Evolutionary conservation across 1,284 basidiomycete species (phyloP), one percentile per base, ranked within the genome.

Genomic region (Apiotrichum domesticum): DNA sequence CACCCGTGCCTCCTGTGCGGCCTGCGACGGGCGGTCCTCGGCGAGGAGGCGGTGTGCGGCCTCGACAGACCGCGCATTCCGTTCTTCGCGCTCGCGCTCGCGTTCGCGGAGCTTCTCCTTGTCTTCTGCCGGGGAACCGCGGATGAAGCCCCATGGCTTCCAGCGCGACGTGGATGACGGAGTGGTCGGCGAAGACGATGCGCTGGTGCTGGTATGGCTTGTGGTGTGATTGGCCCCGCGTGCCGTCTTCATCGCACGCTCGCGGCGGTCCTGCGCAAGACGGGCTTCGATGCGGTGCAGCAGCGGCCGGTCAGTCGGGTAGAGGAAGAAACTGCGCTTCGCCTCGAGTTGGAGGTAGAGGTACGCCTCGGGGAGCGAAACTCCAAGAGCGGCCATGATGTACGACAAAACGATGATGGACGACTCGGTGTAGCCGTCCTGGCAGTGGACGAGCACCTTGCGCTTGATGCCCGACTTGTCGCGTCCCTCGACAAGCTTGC

Each of bases 321-420:
- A 97, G 51, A 98, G 89, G 67, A 96, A 98, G 80, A 98, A 98
- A n/a, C 78, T 79, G 39, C 82, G 74, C 35, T 79, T 71, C 42
- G 77, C 73, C 3, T 73, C 71, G 80, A 87, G 62, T 84, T 83
- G 82, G 70, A 78, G 83, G 78, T 81, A 87, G 82, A 79, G 81
- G 81, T 73, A 98, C 14, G 93, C 94, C 69, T 94, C 90, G 4
- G 93, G 88, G 10, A 97, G 81, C 47, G 80, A 73, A 35, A 73
- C 86, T 68, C 64, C 80, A 72, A 75, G 84, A 49, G 87, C 79
- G 41, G 86, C 85, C 94, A 98, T 98, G 63, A 97, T 79, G 65
- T 95, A 84, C 63, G 85, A 84, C 47, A 98, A 80, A 13, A 91
- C 94, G 50, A 94, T 83, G 13, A 95, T 85, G 40, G 87, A 90